Evolutionary conservation across 2,329 filamentous ascomycete genomes (phyloP), one percentile per base, ranked within the genome.

Genomic region (Cordyceps militaris): DNA sequence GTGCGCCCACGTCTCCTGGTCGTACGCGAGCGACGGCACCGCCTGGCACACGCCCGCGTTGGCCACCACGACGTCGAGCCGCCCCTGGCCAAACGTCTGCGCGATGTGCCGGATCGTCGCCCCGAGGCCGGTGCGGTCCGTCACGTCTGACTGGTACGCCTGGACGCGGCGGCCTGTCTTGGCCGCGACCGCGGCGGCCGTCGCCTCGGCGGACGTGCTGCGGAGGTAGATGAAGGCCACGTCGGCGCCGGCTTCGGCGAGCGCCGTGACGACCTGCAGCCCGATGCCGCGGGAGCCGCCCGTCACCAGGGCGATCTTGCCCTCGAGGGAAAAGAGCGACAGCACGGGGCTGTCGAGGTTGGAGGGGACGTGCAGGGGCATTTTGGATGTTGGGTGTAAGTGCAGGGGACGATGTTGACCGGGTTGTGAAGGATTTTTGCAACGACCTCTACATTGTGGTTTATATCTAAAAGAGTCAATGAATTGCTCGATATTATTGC

Each of bases 121-220:
- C 8, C 40, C 48, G 11, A 58, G 53, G 48, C 30, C 64, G 28
- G 62, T 62, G 0, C 62, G 62, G 40, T 62, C 65, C n/a, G 62
- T 60, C 4, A 75, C 72, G 46, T 74, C 65, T 64, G 67, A 70
- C 61, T 67, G 64, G 60, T 71, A 73, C 5, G 71, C 71, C 58
- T 66, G 66, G n/a, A 70, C 64, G 1, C 58, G 24, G 26, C 56
- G 59, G 36, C 59, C 61, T 23, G 60, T 59, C 44, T 48, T 52
- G 11, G 61, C 52, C 44, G 56, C 49, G 9, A 61, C 61, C 8
- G 58, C 54, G 5, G 28, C 26, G 3, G 61, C 61, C 4, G 59
- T 48, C 24, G 56, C 61, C 19, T 58, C 48, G 23, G 57, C 56
- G 23, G 49, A 23, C n/a, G 21, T 8, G 43, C 57, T 62, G 40